Conservation (phyloP, 495 filamentous ascomycete genomes). For the Talaromyces nanjingensis region DNA sequence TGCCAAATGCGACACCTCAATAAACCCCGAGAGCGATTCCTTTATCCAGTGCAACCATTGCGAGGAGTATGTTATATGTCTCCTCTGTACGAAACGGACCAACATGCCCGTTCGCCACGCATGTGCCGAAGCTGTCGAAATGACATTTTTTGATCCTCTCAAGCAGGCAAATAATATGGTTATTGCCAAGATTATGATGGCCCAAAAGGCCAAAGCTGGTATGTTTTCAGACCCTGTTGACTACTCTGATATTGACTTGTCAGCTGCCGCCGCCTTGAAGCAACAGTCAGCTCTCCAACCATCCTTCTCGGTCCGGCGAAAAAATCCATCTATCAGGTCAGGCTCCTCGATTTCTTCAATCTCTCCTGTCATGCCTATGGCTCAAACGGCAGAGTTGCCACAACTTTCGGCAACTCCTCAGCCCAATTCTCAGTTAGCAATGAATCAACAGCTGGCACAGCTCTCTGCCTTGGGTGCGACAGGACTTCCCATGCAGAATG, state of each 20-base stretch:
- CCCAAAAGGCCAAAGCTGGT: constrained; percentile 6
- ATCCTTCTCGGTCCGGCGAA: not conserved
- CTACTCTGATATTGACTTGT: not conserved
- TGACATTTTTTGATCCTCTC: constrained; percentile 8
- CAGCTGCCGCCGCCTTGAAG: not conserved
- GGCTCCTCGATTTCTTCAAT: constrained; percentile 1
- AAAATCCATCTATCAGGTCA: not conserved
- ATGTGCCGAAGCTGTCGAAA: constrained; percentile 6
- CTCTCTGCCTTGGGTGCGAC: not conserved
- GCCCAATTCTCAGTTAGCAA: not conserved
- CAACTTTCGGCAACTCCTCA: not conserved
- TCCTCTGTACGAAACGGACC: constrained; percentile 1
- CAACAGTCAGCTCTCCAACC: not conserved
- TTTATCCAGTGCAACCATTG: constrained; percentile 8
- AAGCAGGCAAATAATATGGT: not conserved
- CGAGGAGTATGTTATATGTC: not conserved
- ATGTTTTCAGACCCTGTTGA: not conserved
- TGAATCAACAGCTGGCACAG: not conserved
- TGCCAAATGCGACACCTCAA: constrained; percentile 5
- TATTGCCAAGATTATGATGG: constrained; percentile 2
- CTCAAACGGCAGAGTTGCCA: not conserved
- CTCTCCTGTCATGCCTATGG: not conserved
- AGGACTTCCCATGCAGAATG: not conserved
- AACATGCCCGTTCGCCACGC: constrained; percentile 8
- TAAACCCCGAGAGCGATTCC: constrained; percentile 1